Base-by-base conservation (phyloP, 2,329 filamentous ascomycete genomes). In the Aspergillus pseudotamarii region DNA sequence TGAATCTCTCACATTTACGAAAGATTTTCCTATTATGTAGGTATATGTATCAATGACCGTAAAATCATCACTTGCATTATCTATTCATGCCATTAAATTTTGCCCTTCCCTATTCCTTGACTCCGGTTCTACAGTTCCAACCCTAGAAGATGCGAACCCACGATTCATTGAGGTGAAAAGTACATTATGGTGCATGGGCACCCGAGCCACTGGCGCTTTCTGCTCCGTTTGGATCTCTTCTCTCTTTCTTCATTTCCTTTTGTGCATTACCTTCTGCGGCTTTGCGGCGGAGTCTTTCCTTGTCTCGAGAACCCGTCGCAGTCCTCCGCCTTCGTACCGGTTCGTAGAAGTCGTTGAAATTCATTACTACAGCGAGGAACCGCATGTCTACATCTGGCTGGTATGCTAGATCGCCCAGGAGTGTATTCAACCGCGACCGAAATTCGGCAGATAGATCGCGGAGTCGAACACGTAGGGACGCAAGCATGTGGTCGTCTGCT, bases 341-440 rank as follows among this genome's bases (percentile, higher is more conserved):
- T 78, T 92, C 87, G 78, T 98, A 98, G 30, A 96, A 91, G 76
- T 98, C 94, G 79, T 99, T 99, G 79, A 98, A 99, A 80, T 98
- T 99, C 93, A 99, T 98, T 46, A 95, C 92, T 54, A 98, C 93
- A 45, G 93, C 95, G 68, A 99, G 81, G 83, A 98, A 98, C 60
- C 94, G 86, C 89, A 99, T 92, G 77, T 99, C 95, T 58, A 94
- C 89, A 76, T 99, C 95, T 0, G 93, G 90, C 79, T 98, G 94
- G 79, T 96, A 94, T 10, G 93, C 91, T 66, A 99, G 78, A 76
- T 99, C 96, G 16, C 95, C 93, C 4, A 99, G 82, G 60, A 99
- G 81, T 46, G 94, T 83, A 75, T 93, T 93, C 56, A 98, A 85
- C 32, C 91, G 87, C 1, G 86, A 85, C 64, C 88, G 86, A 81